Base-by-base conservation (phyloP, 352 stramenopile species). In the Phytophthora idaei region DNA sequence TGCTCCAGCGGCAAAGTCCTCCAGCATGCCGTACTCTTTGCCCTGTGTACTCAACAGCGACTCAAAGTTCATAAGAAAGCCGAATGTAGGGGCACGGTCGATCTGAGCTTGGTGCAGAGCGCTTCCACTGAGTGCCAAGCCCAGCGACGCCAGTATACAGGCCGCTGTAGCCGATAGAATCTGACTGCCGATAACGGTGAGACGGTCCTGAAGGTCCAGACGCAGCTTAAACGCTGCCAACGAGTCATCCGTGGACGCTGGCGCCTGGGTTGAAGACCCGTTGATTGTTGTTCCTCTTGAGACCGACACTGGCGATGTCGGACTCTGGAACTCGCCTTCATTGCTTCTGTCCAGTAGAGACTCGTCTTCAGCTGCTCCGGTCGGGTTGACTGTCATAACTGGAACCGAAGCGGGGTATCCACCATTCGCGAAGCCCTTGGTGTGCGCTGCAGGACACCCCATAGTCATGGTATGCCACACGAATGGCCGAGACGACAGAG, bases 11-110 rank as follows among this genome's bases (percentile, higher is more conserved):
- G 83, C 85, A 67, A 97, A 91, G 65, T 98, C 92, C 67, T 96
- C 82, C 1, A 99, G 85, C 97, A 99, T 98, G 11, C 90, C 92
- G 11, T 97, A 82, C 68, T 99, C 97, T 65, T 98, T 98, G 34
- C 95, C 95, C 48, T 97, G 91, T 39, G 96, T 97, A 75, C 85
- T 94, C 67, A 95, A 53, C 32, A 95, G 71, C 54, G 87, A 95
- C 72, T 95, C 87, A 53, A 94, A 95, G 64, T 93, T 84, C 52
- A 95, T 72, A 6, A 95, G 60, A 46, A 87, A 92, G 3, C 86
- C 86, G 42, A 92, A 85, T 5, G 64, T 69, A 4, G 76, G 56
- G 6, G 85, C 80, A 10, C 83, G 80, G 3, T 80, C 74, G 2
- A 93, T 70, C 71, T 93, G 83, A 17, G 73, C 64, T 41, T 73